These are phyloP conservation scores for Malus sylvestris DNA, from an alignment of 306 rosid species.

Conservation along the genomic window DNA sequence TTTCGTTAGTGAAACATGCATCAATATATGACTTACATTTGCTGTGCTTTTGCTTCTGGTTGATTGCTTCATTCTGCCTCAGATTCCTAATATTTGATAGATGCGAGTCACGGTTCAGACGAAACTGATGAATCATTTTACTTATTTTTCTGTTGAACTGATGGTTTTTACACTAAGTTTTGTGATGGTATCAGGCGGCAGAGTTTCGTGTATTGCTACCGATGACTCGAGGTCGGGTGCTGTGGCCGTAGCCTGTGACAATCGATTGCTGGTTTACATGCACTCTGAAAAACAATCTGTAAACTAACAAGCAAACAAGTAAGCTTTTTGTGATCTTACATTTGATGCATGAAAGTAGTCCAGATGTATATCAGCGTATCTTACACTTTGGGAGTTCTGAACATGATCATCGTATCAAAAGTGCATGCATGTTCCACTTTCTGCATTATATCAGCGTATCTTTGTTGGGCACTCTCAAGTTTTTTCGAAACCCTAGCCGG, in stretches of 20 bases:
- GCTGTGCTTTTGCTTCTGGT: not conserved
- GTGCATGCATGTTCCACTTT: slow-evolving; percentile 5
- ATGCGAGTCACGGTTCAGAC: not conserved
- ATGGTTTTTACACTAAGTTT: not conserved
- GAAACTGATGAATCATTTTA: not conserved
- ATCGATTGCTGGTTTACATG: slow-evolving; percentile 45
- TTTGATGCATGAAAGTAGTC: not conserved
- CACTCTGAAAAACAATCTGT: slow-evolving; percentile 9
- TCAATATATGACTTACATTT: not conserved
- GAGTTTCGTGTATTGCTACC: slow-evolving; percentile 53
- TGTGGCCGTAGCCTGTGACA: slow-evolving; percentile 49
- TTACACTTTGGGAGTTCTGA: not conserved
- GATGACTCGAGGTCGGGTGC: slow-evolving; percentile 50
- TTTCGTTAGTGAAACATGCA: not conserved
- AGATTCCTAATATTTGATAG: not conserved
- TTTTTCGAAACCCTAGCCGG: not conserved
- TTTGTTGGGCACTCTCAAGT: not conserved
- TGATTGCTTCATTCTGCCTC: not conserved
- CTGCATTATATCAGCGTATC: not conserved
- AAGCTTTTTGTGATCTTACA: not conserved
- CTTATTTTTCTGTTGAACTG: not conserved
- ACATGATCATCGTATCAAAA: not conserved
- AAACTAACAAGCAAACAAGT: not conserved
- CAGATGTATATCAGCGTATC: not conserved
- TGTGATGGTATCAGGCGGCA: slow-evolving; percentile 34